Base-by-base conservation (phyloP, 1,139 yeast species). In the Candida tropicalis region DNA sequence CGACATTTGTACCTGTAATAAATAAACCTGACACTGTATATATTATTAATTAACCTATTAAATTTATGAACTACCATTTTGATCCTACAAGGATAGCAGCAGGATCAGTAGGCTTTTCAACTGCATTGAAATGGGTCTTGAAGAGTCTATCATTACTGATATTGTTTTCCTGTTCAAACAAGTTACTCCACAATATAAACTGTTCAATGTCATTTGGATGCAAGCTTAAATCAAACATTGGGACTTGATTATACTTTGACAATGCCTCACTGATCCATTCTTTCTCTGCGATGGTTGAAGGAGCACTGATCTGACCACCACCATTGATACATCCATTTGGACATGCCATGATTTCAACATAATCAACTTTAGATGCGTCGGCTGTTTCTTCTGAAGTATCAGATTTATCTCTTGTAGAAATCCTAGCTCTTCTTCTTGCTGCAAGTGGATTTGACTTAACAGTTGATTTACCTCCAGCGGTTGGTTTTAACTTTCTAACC, bases 311-410 rank as follows among this genome's bases (percentile, higher is more conserved):
- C 57, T 90, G 93, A 0, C 99, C 99, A 13, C 99, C 98, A 7
- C 99, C 99, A 58, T 93, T 93, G 45, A 91, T 87, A 58, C 99
- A 93, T 1, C 99, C 99, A 29, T 88, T 89, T 3, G 99, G 99
- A 62, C 99, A 93, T 1, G 99, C 99, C 97, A 90, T 91, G 28
- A 93, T 87, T 57, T 93, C 99, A 4, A 93, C 89, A 56, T 87
- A 88, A 51, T 89, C 95, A 55, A 88, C 84, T 37, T 70, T 74
- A 15, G 79, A 65, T 1, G 93, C 84, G 51, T 87, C 93, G 0
- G 82, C 81, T 0, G 49, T 38, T 32, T 65, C 73, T 23, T 55
- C 58, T 3, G 61, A 48, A 25, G 59, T 45, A 34, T 69, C 58
- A 5, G 38, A 20, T 13, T 35, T 37, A 35, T 12, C 28, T 16